phyloP scores from a whole-genome alignment of 352 stramenopile genomes.

The Pythium guiyangense region DNA sequence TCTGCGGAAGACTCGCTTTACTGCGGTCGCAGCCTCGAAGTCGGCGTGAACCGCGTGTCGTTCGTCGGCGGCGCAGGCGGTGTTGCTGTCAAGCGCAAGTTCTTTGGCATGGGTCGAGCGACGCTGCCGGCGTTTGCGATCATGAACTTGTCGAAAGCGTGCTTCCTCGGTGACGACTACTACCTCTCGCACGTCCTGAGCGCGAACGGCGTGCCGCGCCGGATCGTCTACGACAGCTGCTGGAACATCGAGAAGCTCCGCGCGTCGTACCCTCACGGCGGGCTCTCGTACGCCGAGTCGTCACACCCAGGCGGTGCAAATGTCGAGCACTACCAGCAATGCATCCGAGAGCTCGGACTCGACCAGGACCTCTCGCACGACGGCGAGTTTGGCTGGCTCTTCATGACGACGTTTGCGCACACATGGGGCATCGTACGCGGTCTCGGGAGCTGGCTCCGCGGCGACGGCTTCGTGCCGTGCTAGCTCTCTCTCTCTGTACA shows the following conservation, averaged over 20 bases:
- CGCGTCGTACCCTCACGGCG: slow-evolving; percentile 22
- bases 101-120: slow-evolving; percentile 28
- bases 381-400: slow-evolving; percentile 33
- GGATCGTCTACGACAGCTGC: slow-evolving; percentile 46
- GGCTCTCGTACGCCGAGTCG: slow-evolving; percentile 29
- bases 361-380: slow-evolving; percentile 42
- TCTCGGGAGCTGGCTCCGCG: slow-evolving; percentile 17
- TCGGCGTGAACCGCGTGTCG: slow-evolving; percentile 46
- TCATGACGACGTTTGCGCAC: slow-evolving; percentile 42
- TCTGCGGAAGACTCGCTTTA: slow-evolving; percentile 41
- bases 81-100: slow-evolving; percentile 42
- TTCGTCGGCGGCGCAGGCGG: slow-evolving; percentile 46
- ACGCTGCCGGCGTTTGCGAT: slow-evolving; percentile 36
- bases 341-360: slow-evolving; percentile 37
- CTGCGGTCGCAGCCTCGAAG: slow-evolving; percentile 39
- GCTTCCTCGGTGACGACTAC: slow-evolving; percentile 47
- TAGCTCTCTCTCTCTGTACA: slow-evolving; percentile 10
- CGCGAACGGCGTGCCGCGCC: slow-evolving; percentile 26
- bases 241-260: slow-evolving; percentile 31
- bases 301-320: slow-evolving; percentile 39
- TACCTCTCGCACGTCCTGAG: slow-evolving; percentile 49
- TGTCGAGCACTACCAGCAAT: slow-evolving; percentile 57
- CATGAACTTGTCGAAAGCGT: slow-evolving; percentile 38
- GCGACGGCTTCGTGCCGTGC: slow-evolving; percentile 29
- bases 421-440: slow-evolving; percentile 26